Percentiles rank a stretch among this genome's conserved stretches.
phyloP scores from a whole-genome alignment of 192 early-diverging fungal species.

The Rhizophagus clarus region DNA sequence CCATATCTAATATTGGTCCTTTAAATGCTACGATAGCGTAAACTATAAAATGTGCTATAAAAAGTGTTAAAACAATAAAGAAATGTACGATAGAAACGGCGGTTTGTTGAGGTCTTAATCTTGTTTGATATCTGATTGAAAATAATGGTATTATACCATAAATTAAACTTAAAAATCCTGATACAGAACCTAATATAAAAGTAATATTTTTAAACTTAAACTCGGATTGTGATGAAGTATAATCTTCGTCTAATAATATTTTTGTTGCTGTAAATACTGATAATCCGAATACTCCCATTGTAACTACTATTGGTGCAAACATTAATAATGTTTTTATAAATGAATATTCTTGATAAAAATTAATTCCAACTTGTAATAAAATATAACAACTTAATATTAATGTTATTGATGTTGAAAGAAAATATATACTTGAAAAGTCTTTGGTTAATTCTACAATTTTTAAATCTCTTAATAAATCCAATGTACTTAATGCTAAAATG shows the following conservation, averaged over 20 bases:
- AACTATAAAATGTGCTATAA: conserved; percentile 10
- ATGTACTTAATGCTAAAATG: neutral
- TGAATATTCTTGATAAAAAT: conserved; percentile 17
- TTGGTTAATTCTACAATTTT: neutral
- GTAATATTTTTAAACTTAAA: neutral
- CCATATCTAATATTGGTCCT: neutral
- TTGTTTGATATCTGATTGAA: neutral
- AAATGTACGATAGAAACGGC: neutral
- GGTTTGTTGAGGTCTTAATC: conserved; percentile 9
- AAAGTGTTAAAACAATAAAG: neutral
- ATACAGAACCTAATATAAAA: neutral
- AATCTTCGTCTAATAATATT: neutral
- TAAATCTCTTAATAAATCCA: neutral
- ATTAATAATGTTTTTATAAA: neutral
- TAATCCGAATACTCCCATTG: conserved; percentile 17
- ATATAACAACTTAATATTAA: conserved; percentile 11
- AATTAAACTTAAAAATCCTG: neutral
- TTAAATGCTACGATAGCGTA: neutral
- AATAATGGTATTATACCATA: conserved; percentile 6
- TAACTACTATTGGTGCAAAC: neutral
- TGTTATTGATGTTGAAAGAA: neutral
- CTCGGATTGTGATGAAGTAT: neutral
- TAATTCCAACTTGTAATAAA: conserved; percentile 14
- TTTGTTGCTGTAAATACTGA: neutral
- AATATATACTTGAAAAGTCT: neutral